These are phyloP conservation scores for Tanozyma kutaoensis DNA, from an alignment of 805 yeast genomes.

Conservation along the genomic window DNA sequence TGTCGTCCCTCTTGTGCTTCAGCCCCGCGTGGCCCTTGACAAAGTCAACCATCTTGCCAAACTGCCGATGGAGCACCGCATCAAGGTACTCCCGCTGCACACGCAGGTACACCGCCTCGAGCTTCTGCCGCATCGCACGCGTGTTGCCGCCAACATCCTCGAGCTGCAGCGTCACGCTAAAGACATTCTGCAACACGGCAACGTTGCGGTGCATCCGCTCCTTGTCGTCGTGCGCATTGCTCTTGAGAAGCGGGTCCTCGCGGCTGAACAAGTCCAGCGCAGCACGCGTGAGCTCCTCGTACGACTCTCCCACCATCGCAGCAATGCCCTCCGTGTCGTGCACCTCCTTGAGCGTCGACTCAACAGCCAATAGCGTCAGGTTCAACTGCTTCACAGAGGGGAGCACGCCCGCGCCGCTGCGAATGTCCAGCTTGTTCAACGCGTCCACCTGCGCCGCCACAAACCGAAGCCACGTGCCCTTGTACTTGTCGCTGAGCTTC, in stretches of 20 bases:
- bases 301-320: conserved; percentile 10
- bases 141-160: conserved; percentile 11
- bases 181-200: conserved; percentile 25
- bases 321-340: conserved; percentile 7
- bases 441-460: conserved; percentile 38
- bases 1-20: conserved; percentile 51
- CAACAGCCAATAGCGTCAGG: conserved; percentile 18
- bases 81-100: conserved; percentile 20
- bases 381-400: conserved; percentile 20
- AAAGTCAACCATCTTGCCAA: conserved; percentile 59
- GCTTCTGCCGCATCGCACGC: conserved; percentile 9
- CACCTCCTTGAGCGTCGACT: conserved; percentile 16
- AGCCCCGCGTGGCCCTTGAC: conserved; percentile 48
- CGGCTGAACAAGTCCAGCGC: conserved; percentile 19
- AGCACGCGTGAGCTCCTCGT: conserved; percentile 18
- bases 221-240: conserved; percentile 28
- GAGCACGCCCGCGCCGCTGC: conserved; percentile 22
- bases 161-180: conserved; percentile 20
- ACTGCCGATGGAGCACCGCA: conserved; percentile 25
- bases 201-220: conserved; percentile 28
- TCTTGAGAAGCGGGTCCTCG: conserved; percentile 31
- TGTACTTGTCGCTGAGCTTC: conserved; percentile 38
- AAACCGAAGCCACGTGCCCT: conserved; percentile 44
- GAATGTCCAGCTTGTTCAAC: conserved; percentile 19
- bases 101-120: conserved; percentile 14